Evolutionary conservation across 371 early-diverging fungal genomes (phyloP).

Genomic region (Batkoa obscura): DNA sequence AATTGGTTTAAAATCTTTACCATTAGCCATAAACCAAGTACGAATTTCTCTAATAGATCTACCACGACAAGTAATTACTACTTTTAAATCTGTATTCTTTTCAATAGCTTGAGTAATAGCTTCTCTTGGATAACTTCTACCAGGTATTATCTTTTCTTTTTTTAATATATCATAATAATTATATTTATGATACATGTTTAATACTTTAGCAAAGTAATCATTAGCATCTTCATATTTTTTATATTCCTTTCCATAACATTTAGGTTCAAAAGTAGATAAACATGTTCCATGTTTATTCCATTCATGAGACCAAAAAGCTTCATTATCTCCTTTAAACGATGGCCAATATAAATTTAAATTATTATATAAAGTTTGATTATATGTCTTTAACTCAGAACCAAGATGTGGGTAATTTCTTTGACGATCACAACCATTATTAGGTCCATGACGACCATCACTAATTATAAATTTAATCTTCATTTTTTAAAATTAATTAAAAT

Average conservation of each 20-base stretch:
- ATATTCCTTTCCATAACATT: conserved; percentile 21
- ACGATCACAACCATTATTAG: conserved; percentile 43
- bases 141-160: conserved; percentile 36
- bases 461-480: neutral
- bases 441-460: conserved; percentile 27
- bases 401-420: conserved; percentile 27
- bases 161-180: conserved; percentile 33
- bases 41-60: conserved; percentile 17
- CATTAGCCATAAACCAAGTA: conserved; percentile 15
- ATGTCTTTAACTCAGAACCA: conserved; percentile 16
- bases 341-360: conserved; percentile 52
- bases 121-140: conserved; percentile 22
- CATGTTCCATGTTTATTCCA: conserved; percentile 73
- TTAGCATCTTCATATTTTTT: conserved; percentile 26
- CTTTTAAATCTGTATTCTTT: conserved; percentile 20
- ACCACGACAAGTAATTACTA: conserved; percentile 21
- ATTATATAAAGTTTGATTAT: conserved; percentile 16
- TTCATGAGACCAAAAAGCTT: conserved; percentile 35
- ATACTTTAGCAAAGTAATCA: conserved; percentile 28
- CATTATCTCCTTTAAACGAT: conserved; percentile 34
- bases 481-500: neutral
- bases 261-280: conserved; percentile 37
- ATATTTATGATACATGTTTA: conserved; percentile 27
- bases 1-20: conserved; percentile 3
- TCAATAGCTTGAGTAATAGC: conserved; percentile 28